phyloP scores from a whole-genome alignment of 192 early-diverging fungal genomes.

The Coemansia biformis region DNA sequence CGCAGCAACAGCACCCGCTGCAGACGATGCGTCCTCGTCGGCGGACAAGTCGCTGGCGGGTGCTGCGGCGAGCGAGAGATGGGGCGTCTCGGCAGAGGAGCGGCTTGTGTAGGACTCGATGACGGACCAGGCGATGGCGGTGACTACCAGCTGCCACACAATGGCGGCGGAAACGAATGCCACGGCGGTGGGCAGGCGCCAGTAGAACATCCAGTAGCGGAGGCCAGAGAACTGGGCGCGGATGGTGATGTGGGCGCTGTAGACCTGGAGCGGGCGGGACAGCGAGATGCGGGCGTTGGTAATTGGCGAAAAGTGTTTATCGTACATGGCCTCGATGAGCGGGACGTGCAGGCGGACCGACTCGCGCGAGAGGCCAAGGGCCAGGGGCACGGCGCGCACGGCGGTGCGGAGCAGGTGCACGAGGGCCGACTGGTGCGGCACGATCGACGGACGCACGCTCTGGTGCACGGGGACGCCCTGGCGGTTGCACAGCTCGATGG shows the following conservation, averaged over 20 bases:
- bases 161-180: constrained; percentile 55
- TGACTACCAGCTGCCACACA: constrained; percentile 50
- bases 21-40: too few species aligned
- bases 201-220: constrained; percentile 74
- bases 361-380: constrained; percentile 48
- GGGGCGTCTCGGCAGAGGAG: background rate
- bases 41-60: background rate
- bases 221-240: constrained; percentile 62
- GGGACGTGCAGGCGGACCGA: constrained; percentile 42
- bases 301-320: constrained; percentile 47
- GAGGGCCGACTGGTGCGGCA: constrained; percentile 25
- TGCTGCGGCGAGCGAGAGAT: background rate
- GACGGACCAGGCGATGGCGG: constrained; percentile 41
- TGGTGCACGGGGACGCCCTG: constrained; percentile 25
- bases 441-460: constrained; percentile 50
- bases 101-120: constrained; percentile 28
- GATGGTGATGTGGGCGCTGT: constrained; percentile 44
- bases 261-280: constrained; percentile 55
- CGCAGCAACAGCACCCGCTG: too few species aligned
- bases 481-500: constrained; percentile 48
- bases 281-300: constrained; percentile 50
- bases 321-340: constrained; percentile 54
- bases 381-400: constrained; percentile 43
- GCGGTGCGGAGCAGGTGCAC: constrained; percentile 13
- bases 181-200: constrained; percentile 55